Conservation (phyloP, 2,329 filamentous ascomycete species). For the Grosmannia huntii region DNA sequence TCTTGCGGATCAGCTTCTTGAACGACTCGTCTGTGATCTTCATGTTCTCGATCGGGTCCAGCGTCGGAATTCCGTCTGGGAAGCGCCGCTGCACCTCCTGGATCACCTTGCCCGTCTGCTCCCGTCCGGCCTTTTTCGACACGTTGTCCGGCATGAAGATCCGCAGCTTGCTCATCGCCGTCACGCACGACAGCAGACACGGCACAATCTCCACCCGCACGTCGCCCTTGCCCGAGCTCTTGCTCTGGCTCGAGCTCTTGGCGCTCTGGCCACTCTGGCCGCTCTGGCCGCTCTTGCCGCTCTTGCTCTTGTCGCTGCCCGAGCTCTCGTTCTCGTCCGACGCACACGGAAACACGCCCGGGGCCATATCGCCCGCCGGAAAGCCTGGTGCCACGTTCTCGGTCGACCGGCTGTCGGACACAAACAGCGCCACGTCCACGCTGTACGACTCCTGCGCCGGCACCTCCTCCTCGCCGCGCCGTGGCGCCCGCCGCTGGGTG, state of each 20-base stretch:
- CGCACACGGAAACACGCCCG: constrained; percentile 48
- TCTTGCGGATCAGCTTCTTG: constrained; percentile 87
- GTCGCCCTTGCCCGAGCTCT: not conserved
- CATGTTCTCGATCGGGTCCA: constrained; percentile 97
- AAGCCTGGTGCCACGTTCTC: constrained; percentile 28
- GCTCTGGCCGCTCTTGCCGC: not conserved
- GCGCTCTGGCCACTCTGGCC: not conserved
- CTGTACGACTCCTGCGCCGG: constrained; percentile 66
- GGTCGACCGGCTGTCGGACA: constrained; percentile 33
- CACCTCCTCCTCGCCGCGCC: constrained; percentile 51
- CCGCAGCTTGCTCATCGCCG: constrained; percentile 70
- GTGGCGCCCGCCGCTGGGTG: constrained; percentile 49
- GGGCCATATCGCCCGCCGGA: constrained; percentile 36
- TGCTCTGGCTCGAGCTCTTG: not conserved
- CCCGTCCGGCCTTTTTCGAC: constrained; percentile 49
- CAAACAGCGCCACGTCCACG: constrained; percentile 65
- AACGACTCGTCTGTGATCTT: constrained; percentile 83
- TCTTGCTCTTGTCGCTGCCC: not conserved
- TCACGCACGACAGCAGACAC: constrained; percentile 73
- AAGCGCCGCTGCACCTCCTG: constrained; percentile 77
- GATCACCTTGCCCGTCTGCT: constrained; percentile 55
- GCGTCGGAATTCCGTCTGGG: constrained; percentile 75
- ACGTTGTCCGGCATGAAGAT: constrained; percentile 74
- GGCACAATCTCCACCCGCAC: constrained; percentile 69
- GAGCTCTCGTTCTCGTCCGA: constrained; percentile 19